Conservation (phyloP, 306 rosid genomes). For the Alnus glutinosa region DNA sequence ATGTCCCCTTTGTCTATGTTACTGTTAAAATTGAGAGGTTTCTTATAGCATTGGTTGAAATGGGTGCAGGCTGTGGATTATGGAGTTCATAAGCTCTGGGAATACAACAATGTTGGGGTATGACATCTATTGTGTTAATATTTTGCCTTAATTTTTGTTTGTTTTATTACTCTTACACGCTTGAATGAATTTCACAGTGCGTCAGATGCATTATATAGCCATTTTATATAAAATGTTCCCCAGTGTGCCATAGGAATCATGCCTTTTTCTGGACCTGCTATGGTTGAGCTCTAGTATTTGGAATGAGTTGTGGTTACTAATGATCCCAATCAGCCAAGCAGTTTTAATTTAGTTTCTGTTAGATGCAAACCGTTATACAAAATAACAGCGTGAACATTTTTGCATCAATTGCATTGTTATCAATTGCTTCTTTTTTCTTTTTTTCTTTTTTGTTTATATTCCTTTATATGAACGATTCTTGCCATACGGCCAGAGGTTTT, state of each 20-base stretch:
- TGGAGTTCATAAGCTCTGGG: constrained; percentile 95
- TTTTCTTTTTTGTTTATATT: neutral
- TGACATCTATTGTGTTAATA: neutral
- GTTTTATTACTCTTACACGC: neutral
- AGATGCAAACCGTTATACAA: neutral
- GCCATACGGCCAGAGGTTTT: neutral
- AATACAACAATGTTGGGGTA: constrained; percentile 93
- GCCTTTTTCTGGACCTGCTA: neutral
- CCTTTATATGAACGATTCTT: neutral
- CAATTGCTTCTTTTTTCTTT: neutral
- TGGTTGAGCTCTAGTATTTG: neutral
- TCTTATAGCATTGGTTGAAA: neutral
- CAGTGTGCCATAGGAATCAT: neutral
- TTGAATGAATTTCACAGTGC: neutral
- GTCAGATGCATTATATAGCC: neutral
- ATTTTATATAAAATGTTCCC: neutral
- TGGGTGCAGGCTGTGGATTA: constrained; percentile 90
- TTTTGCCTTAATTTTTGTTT: neutral
- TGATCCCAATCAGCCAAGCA: neutral
- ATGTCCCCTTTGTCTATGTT: neutral
- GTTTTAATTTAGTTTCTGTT: neutral
- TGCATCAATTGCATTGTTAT: neutral
- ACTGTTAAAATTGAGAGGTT: neutral
- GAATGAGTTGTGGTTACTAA: neutral
- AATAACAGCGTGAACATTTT: neutral